Percentiles rank a stretch among this genome's conserved stretches.
These are phyloP conservation scores for Hortaea werneckii DNA, from an alignment of 2,329 filamentous ascomycete species.

Conservation along the genomic window DNA sequence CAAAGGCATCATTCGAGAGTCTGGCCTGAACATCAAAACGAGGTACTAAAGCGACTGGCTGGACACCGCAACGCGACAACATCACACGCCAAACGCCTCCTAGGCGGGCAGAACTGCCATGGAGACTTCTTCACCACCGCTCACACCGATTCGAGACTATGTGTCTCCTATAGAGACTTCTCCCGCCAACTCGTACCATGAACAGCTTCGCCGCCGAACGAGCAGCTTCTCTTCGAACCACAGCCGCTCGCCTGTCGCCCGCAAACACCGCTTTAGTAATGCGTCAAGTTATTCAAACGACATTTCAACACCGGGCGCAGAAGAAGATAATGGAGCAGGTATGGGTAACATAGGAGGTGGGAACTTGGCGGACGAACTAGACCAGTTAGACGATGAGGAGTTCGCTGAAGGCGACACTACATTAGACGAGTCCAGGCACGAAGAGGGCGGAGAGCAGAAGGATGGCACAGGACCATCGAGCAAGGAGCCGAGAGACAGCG, in stretches of 20 bases:
- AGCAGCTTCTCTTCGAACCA: constrained; percentile 34
- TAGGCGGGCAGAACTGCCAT: constrained; percentile 1
- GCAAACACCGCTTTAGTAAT: constrained; percentile 26
- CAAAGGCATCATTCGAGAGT: too few relatives aligned
- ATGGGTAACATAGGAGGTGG: constrained; percentile 51
- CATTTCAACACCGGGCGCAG: constrained; percentile 28
- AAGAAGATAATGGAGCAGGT: constrained; percentile 13
- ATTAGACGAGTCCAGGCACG: constrained; percentile 7
- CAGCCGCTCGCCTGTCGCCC: constrained; percentile 34
- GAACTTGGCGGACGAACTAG: constrained; percentile 72
- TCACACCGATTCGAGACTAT: constrained; percentile 32
- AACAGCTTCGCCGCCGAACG: constrained; percentile 20
- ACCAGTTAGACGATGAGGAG: constrained; percentile 28
- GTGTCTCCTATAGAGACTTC: constrained; percentile 35
- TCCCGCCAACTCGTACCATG: constrained; percentile 25
- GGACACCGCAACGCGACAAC: too few relatives aligned
- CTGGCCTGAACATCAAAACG: too few relatives aligned
- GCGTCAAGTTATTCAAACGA: constrained; percentile 27
- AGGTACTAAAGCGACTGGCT: too few relatives aligned
- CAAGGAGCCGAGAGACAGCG: constrained; percentile 35
- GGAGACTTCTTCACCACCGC: constrained; percentile 30
- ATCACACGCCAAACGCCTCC: too few relatives aligned
- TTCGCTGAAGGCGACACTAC: constrained; percentile 18
- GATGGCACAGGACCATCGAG: constrained; percentile 24
- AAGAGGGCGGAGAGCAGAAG: not conserved